These are phyloP conservation scores for Medicago truncatula DNA, from an alignment of 306 rosid genomes.

Conservation along the genomic window MtrunA17r5.0-ANR NC_053048.1:4231501-4232000, in stretches of 20 bases:
- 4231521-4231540: too few relatives aligned
- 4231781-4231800: neutral
- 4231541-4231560: too few relatives aligned
- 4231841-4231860: neutral
- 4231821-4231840: constrained; percentile 30
- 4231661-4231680: neutral
- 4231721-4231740: neutral
- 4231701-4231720: neutral
- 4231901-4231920: neutral
- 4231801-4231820: neutral
- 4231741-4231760: neutral
- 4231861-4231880: neutral
- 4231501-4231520: neutral
- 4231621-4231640: too few relatives aligned
- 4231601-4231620: neutral
- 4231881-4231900: neutral
- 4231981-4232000: neutral
- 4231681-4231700: neutral
- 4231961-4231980: constrained; percentile 20
- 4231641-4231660: too few relatives aligned
- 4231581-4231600: neutral
- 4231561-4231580: too few relatives aligned
- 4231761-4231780: neutral
- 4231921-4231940: neutral
- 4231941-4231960: neutral